Evolutionary conservation across 331 rosid genomes (phyloP).

Genomic region (Quercus lobata): DNA sequence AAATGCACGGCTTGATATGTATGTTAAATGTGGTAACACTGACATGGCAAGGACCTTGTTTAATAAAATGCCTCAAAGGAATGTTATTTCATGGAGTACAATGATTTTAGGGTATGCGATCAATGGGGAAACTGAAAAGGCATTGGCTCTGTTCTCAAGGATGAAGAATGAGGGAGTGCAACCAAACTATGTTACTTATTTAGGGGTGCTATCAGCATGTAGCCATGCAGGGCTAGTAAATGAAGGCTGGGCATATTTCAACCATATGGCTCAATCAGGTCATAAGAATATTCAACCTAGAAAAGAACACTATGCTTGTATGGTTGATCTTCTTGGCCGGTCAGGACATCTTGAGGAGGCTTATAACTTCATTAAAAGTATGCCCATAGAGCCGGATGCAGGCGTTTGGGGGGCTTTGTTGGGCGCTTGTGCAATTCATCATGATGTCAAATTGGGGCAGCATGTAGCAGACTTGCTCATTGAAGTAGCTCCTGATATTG

Average conservation of each 20-base stretch:
- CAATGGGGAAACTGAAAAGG: conserved; percentile 26
- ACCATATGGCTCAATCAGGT: conserved; percentile 19
- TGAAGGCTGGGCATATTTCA: conserved; percentile 29
- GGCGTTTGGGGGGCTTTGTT: conserved; percentile 41
- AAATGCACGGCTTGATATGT: conserved; percentile 39
- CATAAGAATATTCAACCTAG: conserved; percentile 20
- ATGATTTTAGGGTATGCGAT: conserved; percentile 33
- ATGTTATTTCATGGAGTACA: conserved; percentile 32
- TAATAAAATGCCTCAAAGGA: conserved; percentile 18
- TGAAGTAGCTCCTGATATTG: conserved; percentile 20
- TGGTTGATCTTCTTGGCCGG: conserved; percentile 42
- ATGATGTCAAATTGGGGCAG: conserved; percentile 29
- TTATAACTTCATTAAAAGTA: conserved; percentile 25
- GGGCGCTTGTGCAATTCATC: conserved; percentile 30
- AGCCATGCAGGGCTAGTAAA: conserved; percentile 35
- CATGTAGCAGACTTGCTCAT: conserved; percentile 21
- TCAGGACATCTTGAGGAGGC: conserved; percentile 35
- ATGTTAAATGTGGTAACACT: conserved; percentile 26
- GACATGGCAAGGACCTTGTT: conserved; percentile 28
- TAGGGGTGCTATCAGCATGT: conserved; percentile 36
- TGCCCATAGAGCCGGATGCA: conserved; percentile 35
- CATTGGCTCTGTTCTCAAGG: conserved; percentile 27
- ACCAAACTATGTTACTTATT: conserved; percentile 26
- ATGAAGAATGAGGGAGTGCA: conserved; percentile 26
- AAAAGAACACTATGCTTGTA: conserved; percentile 39